phyloP scores from a whole-genome alignment of 305 asterid genomes.

The Striga hermonthica region DNA sequence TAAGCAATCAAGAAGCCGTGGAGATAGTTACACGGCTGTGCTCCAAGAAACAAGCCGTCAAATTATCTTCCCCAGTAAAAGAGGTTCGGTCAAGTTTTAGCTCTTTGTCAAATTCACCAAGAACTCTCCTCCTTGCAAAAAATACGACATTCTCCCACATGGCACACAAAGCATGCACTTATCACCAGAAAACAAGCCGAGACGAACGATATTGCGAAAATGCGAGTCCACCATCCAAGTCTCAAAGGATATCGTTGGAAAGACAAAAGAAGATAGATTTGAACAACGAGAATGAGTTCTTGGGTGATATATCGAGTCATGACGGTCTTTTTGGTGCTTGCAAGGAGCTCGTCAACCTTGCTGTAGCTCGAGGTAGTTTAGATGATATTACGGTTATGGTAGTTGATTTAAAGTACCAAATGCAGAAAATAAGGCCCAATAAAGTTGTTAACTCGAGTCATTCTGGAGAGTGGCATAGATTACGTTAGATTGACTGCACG shows the following conservation, averaged over 20 bases:
- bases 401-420: conserved; percentile 49
- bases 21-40: conserved; percentile 52
- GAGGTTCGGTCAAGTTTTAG: conserved; percentile 28
- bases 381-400: conserved; percentile 85
- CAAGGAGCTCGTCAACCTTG: conserved; percentile 72
- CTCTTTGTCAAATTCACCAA: conserved; percentile 46
- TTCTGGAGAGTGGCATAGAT: background rate
- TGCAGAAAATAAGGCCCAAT: conserved; percentile 2
- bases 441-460: conserved; percentile 21
- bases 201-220: conserved; percentile 39
- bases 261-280: conserved; percentile 36
- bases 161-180: conserved; percentile 27
- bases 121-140: conserved; percentile 39
- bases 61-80: conserved; percentile 24
- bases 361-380: conserved; percentile 68
- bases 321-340: conserved; percentile 54
- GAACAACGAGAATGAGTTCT: conserved; percentile 37
- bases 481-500: background rate
- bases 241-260: conserved; percentile 39
- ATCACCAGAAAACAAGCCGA: conserved; percentile 36
- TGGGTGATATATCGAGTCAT: conserved; percentile 33
- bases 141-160: conserved; percentile 35
- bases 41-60: conserved; percentile 31
- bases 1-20: conserved; percentile 68
- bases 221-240: conserved; percentile 61